Conservation (phyloP, 768 basidiomycete genomes). For the Tricholoma bakamatsutake region DNA sequence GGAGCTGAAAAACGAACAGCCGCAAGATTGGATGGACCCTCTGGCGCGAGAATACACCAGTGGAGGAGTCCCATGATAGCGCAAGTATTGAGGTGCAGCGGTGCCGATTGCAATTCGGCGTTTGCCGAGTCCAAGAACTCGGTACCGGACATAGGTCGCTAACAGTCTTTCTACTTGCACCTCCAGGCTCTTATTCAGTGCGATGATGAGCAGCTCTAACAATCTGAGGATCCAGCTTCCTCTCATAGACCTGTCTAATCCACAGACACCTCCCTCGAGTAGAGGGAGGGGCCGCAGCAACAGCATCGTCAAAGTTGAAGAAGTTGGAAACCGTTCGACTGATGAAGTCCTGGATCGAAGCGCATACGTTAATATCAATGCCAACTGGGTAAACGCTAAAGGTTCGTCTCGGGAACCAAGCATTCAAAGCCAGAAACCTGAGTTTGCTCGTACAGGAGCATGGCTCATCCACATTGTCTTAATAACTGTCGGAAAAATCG, state of each 20-base stretch:
- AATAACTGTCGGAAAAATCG: constrained; percentile 83
- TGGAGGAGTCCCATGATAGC: constrained; percentile 50
- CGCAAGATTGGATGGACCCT: constrained; percentile 51
- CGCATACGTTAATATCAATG: constrained; percentile 80
- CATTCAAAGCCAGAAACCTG: background rate
- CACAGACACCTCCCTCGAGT: constrained; percentile 24
- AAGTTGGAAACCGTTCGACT: constrained; percentile 63
- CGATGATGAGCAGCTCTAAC: constrained; percentile 45
- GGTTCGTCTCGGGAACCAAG: constrained; percentile 38
- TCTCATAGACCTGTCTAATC: constrained; percentile 32
- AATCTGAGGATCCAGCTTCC: constrained; percentile 43
- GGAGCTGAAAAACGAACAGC: constrained; percentile 68
- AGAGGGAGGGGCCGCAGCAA: constrained; percentile 54
- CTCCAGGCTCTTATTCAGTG: constrained; percentile 2
- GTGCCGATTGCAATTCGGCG: too few relatives aligned
- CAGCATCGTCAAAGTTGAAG: constrained; percentile 82
- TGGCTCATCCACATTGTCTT: constrained; percentile 97
- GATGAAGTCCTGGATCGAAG: constrained; percentile 78
- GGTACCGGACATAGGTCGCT: too few relatives aligned
- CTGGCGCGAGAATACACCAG: constrained; percentile 60
- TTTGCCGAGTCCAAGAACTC: too few relatives aligned
- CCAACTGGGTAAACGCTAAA: constrained; percentile 92
- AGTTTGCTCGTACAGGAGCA: constrained; percentile 56
- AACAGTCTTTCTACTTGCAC: background rate
- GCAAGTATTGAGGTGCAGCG: too few relatives aligned